Evolutionary conservation across 257 asterid species (phyloP).

Genomic region (Oldenlandia corymbosa): DNA sequence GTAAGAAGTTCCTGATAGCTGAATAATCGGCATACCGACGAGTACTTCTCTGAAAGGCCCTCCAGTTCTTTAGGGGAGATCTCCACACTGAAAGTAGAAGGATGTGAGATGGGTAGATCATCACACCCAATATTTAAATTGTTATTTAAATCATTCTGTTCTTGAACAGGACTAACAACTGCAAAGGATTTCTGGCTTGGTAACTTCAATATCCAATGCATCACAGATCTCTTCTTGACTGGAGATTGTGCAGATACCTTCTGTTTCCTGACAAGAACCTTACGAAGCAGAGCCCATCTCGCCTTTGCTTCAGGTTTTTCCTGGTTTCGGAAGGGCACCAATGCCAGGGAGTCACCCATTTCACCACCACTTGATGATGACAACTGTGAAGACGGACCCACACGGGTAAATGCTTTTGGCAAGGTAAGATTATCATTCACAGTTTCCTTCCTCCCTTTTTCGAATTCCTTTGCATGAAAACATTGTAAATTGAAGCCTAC

Average conservation of each 20-base stretch:
- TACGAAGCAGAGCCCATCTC: conserved; percentile 61
- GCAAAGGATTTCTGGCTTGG: conserved; percentile 59
- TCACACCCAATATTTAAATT: conserved; percentile 28
- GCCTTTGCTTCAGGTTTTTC: conserved; percentile 35
- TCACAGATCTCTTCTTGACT: conserved; percentile 40
- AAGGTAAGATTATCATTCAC: conserved; percentile 39
- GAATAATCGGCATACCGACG: conserved; percentile 47
- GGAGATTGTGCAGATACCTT: conserved; percentile 30
- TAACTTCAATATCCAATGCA: conserved; percentile 42
- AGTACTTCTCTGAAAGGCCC: conserved; percentile 49
- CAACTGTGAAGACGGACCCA: conserved; percentile 15
- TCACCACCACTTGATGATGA: conserved; percentile 17
- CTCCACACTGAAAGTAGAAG: conserved; percentile 13
- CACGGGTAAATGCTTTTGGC: conserved; percentile 16
- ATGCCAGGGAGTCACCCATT: conserved; percentile 42
- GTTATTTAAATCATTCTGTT: conserved; percentile 37
- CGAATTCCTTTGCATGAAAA: conserved; percentile 26
- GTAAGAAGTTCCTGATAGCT: conserved; percentile 62
- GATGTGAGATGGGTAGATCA: conserved; percentile 19
- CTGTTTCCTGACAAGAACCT: conserved; percentile 33
- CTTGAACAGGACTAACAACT: conserved; percentile 62
- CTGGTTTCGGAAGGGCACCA: conserved; percentile 46
- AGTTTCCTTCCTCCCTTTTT: conserved; percentile 39
- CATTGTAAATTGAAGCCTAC: conserved; percentile 25
- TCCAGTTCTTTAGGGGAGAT: conserved; percentile 44